These are phyloP conservation scores for Sanguinoderma infundibulare DNA, from an alignment of 1,284 basidiomycete genomes.

Conservation along the genomic window DNA sequence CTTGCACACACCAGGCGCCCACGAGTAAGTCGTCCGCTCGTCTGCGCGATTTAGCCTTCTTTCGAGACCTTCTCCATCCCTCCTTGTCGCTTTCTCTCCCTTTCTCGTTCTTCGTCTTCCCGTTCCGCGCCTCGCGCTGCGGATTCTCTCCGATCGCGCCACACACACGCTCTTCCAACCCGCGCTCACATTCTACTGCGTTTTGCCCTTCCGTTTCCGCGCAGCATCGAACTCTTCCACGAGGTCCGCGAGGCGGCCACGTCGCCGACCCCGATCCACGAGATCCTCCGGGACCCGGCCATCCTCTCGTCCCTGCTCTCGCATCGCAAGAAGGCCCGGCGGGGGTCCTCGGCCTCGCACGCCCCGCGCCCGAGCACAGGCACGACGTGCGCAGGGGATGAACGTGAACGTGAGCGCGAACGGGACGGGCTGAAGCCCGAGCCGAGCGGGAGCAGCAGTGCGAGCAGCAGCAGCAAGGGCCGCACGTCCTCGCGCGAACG, in stretches of 20 bases:
- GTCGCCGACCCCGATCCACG: slow-evolving; percentile 38
- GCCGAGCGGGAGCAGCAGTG: slow-evolving; percentile 6
- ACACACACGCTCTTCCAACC: background rate
- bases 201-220: background rate
- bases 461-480: slow-evolving; percentile 8
- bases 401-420: slow-evolving; percentile 23
- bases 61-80: background rate
- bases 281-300: slow-evolving; percentile 37
- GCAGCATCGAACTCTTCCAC: slow-evolving; percentile 28
- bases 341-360: slow-evolving; percentile 32
- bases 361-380: slow-evolving; percentile 14
- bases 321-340: slow-evolving; percentile 32
- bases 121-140: background rate
- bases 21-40: slow-evolving; percentile 18
- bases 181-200: background rate
- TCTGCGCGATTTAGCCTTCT: background rate
- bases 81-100: background rate
- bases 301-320: slow-evolving; percentile 33
- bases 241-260: slow-evolving; percentile 36
- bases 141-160: background rate
- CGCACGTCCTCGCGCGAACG: slow-evolving; percentile 13
- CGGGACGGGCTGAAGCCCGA: slow-evolving; percentile 9
- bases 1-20: slow-evolving; percentile 21
- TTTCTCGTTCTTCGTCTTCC: background rate
- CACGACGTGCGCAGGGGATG: slow-evolving; percentile 8